Evolutionary conservation across 2,329 filamentous ascomycete genomes (phyloP), one percentile per base, ranked within the genome.

Genomic region (Claviceps purpurea): DNA sequence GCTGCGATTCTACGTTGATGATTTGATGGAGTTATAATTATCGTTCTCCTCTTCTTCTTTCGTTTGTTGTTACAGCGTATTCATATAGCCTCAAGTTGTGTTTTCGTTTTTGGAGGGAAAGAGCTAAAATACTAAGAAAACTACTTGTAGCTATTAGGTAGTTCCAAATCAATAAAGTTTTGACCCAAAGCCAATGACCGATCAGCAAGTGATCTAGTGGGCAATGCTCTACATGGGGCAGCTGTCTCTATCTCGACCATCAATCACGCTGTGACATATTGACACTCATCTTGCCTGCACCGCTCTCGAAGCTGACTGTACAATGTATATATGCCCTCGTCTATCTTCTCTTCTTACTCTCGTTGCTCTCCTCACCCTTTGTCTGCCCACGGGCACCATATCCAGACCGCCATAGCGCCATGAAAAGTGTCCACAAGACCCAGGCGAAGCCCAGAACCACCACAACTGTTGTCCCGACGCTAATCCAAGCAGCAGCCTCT

Each of bases 391-490:
- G 10, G 13, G 37, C 5, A 14, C 49, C 50, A 39, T 55, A 47
- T 2, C 53, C 54, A 22, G 52, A 51, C 2, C 41, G 51, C 37
- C 37, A 40, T 16, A 51, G 54, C 6, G 47, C 58, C 10, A 50
- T 53, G 8, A 62, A 30, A 43, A 87, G 65, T 62, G 77, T 82
- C 75, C 77, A 82, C 16, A 83, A 59, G 18, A 89, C 73, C 82
- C 84, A 89, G n/a, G 73, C 61, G 62, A 87, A 86, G 0, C 86
- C 86, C 41, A 83, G 58, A 2, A 74, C 55, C 13, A 89, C 77
- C 1, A 73, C 78, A 1, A 66, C 68, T 3, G 79, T 71, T 0
- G 85, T 89, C 3, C 81, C 79, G 22, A 64, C 58, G 37, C 72
- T 71, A 46, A 79, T 67, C 62, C 73, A 76, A 16, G 64, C 62